Percentiles rank a stretch among this genome's conserved stretches.
Conservation (phyloP, 441 rosid genomes). For the Adansonia grandidieri region DNA sequence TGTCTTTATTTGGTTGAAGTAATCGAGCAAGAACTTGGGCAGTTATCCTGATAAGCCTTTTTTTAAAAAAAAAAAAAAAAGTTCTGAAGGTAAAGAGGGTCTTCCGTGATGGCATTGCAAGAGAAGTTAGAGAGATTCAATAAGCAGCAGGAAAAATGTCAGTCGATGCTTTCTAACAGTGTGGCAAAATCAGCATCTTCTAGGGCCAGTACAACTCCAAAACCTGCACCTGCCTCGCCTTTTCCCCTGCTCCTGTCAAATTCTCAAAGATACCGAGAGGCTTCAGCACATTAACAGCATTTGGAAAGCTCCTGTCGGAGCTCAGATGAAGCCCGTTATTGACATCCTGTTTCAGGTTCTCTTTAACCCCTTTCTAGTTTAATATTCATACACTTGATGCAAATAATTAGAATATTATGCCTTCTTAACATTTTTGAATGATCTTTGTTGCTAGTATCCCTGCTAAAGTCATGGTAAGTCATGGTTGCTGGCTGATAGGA, state of each 20-base stretch:
- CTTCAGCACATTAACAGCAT: conserved; percentile 71
- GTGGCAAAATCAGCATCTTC: conserved; percentile 51
- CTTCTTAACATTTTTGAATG: neutral
- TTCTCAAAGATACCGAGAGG: conserved; percentile 83
- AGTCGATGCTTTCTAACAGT: conserved; percentile 59
- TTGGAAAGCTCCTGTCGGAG: conserved; percentile 77
- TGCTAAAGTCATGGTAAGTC: neutral
- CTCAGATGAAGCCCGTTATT: conserved; percentile 91
- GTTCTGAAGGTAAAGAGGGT: neutral
- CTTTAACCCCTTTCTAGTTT: neutral
- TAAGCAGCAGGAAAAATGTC: conserved; percentile 77
- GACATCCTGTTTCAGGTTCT: conserved; percentile 64
- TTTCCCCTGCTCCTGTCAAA: conserved; percentile 54
- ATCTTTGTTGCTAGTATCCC: neutral
- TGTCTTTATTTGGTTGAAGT: neutral
- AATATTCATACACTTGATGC: conserved; percentile 1
- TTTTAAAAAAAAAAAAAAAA: neutral
- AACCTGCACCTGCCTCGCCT: conserved; percentile 34
- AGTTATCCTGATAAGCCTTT: neutral
- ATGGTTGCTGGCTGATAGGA: neutral
- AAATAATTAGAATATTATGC: neutral
- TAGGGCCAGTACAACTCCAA: conserved; percentile 35
- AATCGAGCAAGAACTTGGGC: neutral
- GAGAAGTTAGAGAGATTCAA: conserved; percentile 63
- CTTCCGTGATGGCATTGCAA: conserved; percentile 56